Base-by-base conservation (phyloP, 2,329 filamentous ascomycete genomes). In the Lecanicillium sp. region DNA sequence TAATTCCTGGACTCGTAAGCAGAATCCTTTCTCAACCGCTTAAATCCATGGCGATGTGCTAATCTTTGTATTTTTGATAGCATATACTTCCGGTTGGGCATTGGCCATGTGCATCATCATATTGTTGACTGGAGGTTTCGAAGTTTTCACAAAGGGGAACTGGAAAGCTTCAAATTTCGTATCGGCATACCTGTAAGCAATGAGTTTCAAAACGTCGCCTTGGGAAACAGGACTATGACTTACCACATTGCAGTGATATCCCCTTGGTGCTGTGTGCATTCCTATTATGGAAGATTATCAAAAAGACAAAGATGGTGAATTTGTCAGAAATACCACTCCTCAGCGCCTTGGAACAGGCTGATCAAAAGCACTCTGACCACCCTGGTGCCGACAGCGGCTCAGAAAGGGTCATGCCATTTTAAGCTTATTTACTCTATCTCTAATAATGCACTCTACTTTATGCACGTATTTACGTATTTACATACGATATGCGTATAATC, bases 91-190 rank as follows among this genome's bases (percentile, higher is more conserved):
- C 0, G 80, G 70, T 47, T 58, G 63, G 8, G 73, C 75, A 0
- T 63, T 89, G 5, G 52, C 66, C 43, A 73, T 80, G 64, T 75
- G 70, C 51, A 62, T 78, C 19, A 56, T 83, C 29, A 80, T 86
- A 43, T 60, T 88, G 4, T 64, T 87, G 29, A 87, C 83, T 4
- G 75, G 77, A 28, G 83, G 83, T 1, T 87, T 87, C 47, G 51
- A 63, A 2, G 73, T 76, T 4, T 82, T 82, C 42, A 77, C 74
- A 2, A 58, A 58, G 27, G 76, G 76, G 3, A 70, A 74, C 41
- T 81, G 76, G 75, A 62, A 71, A 40, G 51, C 72, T 1, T 67
- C 67, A 15, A 62, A 57, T 2, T 82, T 82, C 46, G 68, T 81
- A 2, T 79, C 77, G 1, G 70, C 75, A 0, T 82, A 82, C 44